phyloP scores from a whole-genome alignment of 192 early-diverging fungal genomes.

The Entophlyctis luteolus region DNA sequence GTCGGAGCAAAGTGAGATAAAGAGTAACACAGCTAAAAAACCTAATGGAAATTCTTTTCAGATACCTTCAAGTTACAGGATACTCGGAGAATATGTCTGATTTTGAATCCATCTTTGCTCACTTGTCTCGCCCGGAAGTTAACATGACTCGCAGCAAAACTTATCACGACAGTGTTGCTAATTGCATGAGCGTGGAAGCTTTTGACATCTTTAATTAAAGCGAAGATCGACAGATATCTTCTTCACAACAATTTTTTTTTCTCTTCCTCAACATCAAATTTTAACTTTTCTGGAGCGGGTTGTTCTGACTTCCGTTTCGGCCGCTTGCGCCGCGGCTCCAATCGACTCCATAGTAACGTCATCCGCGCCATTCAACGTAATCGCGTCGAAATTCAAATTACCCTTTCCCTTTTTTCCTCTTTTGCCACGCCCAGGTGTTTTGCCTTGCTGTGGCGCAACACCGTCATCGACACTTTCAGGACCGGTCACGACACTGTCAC shows the following conservation, averaged over 20 bases:
- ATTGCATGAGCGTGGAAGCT: constrained; percentile 8
- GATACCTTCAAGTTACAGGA: constrained; percentile 19
- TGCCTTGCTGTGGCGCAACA: too few relatives aligned
- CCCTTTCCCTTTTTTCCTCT: too few relatives aligned
- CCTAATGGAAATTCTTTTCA: not conserved
- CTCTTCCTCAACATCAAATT: not conserved
- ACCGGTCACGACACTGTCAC: too few relatives aligned
- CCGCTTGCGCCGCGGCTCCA: constrained; percentile 16
- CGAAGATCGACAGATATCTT: too few relatives aligned
- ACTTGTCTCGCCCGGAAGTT: constrained; percentile 20
- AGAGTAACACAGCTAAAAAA: not conserved
- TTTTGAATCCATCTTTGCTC: not conserved
- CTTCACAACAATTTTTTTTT: not conserved
- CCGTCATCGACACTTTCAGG: too few relatives aligned
- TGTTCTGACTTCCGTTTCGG: too few relatives aligned
- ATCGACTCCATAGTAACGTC: constrained; percentile 18
- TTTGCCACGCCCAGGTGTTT: too few relatives aligned
- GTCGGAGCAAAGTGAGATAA: constrained; percentile 5
- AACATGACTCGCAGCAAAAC: constrained; percentile 17
- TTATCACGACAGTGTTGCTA: constrained; percentile 6
- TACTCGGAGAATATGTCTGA: not conserved
- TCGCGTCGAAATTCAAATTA: constrained; percentile 16
- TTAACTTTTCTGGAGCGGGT: too few relatives aligned
- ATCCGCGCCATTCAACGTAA: constrained; percentile 37
- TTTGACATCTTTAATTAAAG: not conserved